Conservation (phyloP, 2,329 filamentous ascomycete genomes). For the Penicillium sclerotiorum region DNA sequence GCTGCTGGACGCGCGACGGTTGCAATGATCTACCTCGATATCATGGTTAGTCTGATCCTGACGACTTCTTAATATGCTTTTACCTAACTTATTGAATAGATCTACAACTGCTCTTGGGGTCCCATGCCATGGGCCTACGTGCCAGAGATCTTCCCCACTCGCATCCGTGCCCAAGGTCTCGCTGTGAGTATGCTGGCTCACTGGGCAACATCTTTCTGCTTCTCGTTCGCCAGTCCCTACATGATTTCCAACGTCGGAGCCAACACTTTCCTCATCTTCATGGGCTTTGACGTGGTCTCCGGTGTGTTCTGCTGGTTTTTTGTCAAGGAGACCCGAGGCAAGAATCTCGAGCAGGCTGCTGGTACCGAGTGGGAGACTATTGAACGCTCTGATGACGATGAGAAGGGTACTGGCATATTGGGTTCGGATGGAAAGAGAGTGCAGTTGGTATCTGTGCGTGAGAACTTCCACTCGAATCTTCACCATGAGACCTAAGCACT, state of each 20-base stretch:
- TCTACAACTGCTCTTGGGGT: constrained; percentile 37
- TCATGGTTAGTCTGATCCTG: constrained; percentile 37
- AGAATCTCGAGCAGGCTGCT: constrained; percentile 50
- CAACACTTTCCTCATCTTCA: constrained; percentile 48
- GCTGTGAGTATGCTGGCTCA: constrained; percentile 34
- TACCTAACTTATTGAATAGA: constrained; percentile 7
- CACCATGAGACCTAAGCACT: too few relatives aligned
- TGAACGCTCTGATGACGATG: constrained; percentile 18
- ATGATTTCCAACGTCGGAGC: constrained; percentile 50
- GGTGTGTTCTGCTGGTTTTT: constrained; percentile 57
- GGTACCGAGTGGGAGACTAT: constrained; percentile 23
- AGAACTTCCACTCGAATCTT: constrained; percentile 22
- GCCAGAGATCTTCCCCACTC: constrained; percentile 28
- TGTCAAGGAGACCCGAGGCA: constrained; percentile 56
- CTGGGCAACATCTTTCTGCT: constrained; percentile 37
- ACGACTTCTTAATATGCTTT: too few relatives aligned
- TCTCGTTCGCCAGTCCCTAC: constrained; percentile 35
- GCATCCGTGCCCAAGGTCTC: constrained; percentile 33
- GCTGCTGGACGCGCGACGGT: constrained; percentile 53
- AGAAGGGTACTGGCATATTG: constrained; percentile 15
- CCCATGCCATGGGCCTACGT: constrained; percentile 29
- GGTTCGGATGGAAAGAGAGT: constrained; percentile 16
- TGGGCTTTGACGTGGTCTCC: constrained; percentile 45
- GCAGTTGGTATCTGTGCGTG: constrained; percentile 19
- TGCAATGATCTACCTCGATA: constrained; percentile 56